Evolutionary conservation across 331 rosid species (phyloP).

Genomic region (Phaseolus coccineus): DNA sequence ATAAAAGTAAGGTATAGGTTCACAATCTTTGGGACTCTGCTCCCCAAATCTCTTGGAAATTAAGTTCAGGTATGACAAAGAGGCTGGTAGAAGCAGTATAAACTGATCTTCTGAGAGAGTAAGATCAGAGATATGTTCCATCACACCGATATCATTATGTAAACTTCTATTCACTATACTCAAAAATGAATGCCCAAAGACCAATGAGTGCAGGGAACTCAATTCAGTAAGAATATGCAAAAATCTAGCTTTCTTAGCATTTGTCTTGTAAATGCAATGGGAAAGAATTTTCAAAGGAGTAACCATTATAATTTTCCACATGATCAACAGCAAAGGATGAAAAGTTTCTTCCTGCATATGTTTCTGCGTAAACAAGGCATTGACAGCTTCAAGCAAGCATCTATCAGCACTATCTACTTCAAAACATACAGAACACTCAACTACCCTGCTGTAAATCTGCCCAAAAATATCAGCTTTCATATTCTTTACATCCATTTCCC

Average conservation of each 20-base stretch:
- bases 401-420: constrained; percentile 66
- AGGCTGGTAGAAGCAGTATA: constrained; percentile 75
- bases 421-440: constrained; percentile 49
- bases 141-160: constrained; percentile 41
- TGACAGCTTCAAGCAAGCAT: constrained; percentile 79
- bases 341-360: constrained; percentile 50
- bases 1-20: constrained; percentile 57
- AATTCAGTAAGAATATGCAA: constrained; percentile 70
- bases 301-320: constrained; percentile 63
- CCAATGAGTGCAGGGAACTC: constrained; percentile 75
- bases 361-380: constrained; percentile 60
- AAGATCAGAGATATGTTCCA: constrained; percentile 45
- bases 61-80: constrained; percentile 68
- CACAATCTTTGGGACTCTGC: constrained; percentile 48
- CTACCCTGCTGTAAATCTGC: constrained; percentile 66
- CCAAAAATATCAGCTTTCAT: constrained; percentile 54
- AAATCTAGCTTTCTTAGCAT: constrained; percentile 63
- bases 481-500: constrained; percentile 62
- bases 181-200: constrained; percentile 72
- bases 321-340: constrained; percentile 64
- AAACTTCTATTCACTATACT: constrained; percentile 52
- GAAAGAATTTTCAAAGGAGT: constrained; percentile 66
- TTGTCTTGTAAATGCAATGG: constrained; percentile 60
- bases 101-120: constrained; percentile 67
- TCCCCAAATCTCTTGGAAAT: constrained; percentile 56